Evolutionary conservation across 2,329 filamentous ascomycete species (phyloP).

Genomic region (Xylaria sp.): DNA sequence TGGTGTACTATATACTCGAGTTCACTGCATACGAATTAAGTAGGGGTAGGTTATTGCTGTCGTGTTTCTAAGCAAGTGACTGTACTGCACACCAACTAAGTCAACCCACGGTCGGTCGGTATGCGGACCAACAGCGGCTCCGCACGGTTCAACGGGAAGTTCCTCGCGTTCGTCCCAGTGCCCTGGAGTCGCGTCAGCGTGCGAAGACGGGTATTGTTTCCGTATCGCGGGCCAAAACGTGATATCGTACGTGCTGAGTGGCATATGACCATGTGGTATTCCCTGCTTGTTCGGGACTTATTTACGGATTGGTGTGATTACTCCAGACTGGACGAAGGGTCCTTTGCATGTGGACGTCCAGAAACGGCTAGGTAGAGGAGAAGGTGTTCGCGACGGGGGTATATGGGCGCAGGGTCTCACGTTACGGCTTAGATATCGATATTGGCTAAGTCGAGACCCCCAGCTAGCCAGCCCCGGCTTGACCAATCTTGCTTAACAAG

Average conservation of each 20-base stretch:
- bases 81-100: background rate
- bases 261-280: constrained; percentile 24
- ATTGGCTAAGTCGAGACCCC: constrained; percentile 6
- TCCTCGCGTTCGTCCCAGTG: constrained; percentile 8
- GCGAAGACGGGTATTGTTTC: constrained; percentile 2
- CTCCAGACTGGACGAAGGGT: constrained; percentile 7
- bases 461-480: background rate
- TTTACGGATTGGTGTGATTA: constrained; percentile 21
- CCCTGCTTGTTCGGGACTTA: constrained; percentile 23
- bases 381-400: background rate
- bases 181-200: constrained; percentile 11
- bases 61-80: background rate
- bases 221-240: constrained; percentile 7
- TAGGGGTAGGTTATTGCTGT: background rate
- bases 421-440: constrained; percentile 1
- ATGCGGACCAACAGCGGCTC: background rate
- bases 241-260: constrained; percentile 2
- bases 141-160: constrained; percentile 24
- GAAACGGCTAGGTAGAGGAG: background rate
- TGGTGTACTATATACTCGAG: background rate
- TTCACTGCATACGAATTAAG: background rate
- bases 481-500: constrained; percentile 5
- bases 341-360: background rate
- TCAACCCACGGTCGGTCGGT: background rate
- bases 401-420: constrained; percentile 3